These are phyloP conservation scores for Lipomyces anomalus DNA, from an alignment of 805 yeast genomes.

Conservation along the genomic window DNA sequence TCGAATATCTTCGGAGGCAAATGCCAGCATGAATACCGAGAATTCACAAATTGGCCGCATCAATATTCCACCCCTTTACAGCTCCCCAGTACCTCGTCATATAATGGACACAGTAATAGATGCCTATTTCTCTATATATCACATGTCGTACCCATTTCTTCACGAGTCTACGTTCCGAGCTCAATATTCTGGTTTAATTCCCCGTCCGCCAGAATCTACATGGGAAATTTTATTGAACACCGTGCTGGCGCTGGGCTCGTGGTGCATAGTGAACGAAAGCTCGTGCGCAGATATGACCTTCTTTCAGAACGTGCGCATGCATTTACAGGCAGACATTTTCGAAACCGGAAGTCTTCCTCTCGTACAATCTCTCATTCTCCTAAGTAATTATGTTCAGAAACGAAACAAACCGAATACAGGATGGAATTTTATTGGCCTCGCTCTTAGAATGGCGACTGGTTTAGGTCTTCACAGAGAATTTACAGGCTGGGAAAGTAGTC, in stretches of 20 bases:
- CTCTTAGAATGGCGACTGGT: constrained; percentile 61
- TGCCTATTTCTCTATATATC: constrained; percentile 54
- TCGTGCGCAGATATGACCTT: constrained; percentile 50
- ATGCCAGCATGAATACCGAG: constrained; percentile 3
- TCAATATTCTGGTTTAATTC: constrained; percentile 40
- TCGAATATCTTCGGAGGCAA: constrained; percentile 31
- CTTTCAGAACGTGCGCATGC: constrained; percentile 48
- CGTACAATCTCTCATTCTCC: constrained; percentile 46
- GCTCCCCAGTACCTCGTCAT: constrained; percentile 19
- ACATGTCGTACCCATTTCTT: constrained; percentile 56
- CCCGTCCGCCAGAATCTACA: constrained; percentile 40
- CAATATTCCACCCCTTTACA: constrained; percentile 12
- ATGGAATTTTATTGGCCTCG: constrained; percentile 61
- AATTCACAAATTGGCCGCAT: constrained; percentile 9
- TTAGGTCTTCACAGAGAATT: constrained; percentile 57
- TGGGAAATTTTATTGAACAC: constrained; percentile 54
- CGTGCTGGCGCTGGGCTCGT: constrained; percentile 61
- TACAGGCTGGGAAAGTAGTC: constrained; percentile 37
- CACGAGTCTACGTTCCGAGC: constrained; percentile 50
- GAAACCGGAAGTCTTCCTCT: constrained; percentile 57
- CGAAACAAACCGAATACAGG: constrained; percentile 63
- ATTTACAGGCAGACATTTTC: constrained; percentile 44
- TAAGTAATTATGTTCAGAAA: constrained; percentile 59
- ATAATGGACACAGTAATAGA: constrained; percentile 38
- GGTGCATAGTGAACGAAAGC: constrained; percentile 55